A percentile compares a stretch with the other conserved stretches of the same genome.
Conservation (phyloP, 495 filamentous ascomycete species). For the Tuber melanosporum region DNA sequence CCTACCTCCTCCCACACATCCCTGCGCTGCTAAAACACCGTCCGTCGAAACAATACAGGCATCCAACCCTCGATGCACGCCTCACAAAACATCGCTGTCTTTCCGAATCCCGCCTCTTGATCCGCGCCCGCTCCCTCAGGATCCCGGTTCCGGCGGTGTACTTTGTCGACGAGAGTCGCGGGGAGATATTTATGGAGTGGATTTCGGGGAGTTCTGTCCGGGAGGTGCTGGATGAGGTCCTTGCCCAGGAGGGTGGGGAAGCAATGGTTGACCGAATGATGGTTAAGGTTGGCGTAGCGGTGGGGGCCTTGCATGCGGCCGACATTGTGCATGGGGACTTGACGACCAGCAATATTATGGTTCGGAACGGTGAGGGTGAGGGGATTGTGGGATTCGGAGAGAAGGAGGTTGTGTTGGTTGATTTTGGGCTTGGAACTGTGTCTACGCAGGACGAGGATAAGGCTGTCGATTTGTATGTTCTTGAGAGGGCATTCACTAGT, state of each 20-base stretch:
- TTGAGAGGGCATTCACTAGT: slow-evolving; percentile 92
- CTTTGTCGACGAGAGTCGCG: slow-evolving; percentile 46
- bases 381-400: slow-evolving; percentile 43
- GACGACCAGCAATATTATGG: slow-evolving; percentile 96
- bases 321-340: slow-evolving; percentile 92
- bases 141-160: slow-evolving; percentile 40
- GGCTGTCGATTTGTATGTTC: slow-evolving; percentile 92
- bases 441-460: slow-evolving; percentile 82
- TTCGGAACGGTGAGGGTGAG: slow-evolving; percentile 46
- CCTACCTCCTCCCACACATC: slow-evolving; percentile 61
- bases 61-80: slow-evolving; percentile 80
- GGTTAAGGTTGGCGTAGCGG: slow-evolving; percentile 61
- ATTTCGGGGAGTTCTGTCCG: slow-evolving; percentile 66
- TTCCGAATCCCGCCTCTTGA: slow-evolving; percentile 70
- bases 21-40: slow-evolving; percentile 87
- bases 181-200: slow-evolving; percentile 91
- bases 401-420: slow-evolving; percentile 84
- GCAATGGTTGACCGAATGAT: slow-evolving; percentile 53
- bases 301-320: slow-evolving; percentile 72
- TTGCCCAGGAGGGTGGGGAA: slow-evolving; percentile 47
- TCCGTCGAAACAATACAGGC: slow-evolving; percentile 84
- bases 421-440: slow-evolving; percentile 86
- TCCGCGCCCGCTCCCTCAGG: slow-evolving; percentile 31
- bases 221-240: slow-evolving; percentile 60
- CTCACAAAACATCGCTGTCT: slow-evolving; percentile 79